Conservation (phyloP, 345 rosid species). For the Trapa incisa region DNA sequence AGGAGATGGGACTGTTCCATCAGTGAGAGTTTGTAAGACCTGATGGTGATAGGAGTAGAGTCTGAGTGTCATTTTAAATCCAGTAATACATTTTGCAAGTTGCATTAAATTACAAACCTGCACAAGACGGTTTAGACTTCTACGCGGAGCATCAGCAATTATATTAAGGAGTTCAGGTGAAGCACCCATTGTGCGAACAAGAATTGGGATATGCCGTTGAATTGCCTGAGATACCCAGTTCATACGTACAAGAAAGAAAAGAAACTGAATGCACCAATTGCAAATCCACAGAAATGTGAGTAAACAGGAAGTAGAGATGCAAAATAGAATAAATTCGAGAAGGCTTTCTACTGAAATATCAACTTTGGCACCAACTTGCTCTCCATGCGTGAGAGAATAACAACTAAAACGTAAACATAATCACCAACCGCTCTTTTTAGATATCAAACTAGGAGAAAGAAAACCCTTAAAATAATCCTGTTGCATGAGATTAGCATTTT, state of each 20-base stretch:
- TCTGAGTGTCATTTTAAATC: constrained; percentile 3
- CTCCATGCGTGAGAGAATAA: neutral
- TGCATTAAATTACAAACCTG: constrained; percentile 39
- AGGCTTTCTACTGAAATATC: constrained; percentile 3
- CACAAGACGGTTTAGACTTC: constrained; percentile 71
- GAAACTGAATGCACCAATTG: neutral
- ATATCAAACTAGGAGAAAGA: neutral
- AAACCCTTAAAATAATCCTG: neutral
- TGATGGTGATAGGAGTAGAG: constrained; percentile 19
- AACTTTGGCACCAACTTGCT: neutral
- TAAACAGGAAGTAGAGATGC: neutral
- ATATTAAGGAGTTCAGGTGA: constrained; percentile 83
- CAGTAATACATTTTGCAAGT: constrained; percentile 4
- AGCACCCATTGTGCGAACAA: constrained; percentile 96
- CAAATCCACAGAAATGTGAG: neutral
- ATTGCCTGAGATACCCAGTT: constrained; percentile 55
- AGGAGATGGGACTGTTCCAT: constrained; percentile 62
- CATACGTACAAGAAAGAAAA: neutral
- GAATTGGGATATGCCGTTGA: constrained; percentile 74
- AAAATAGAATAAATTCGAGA: neutral
- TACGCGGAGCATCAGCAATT: constrained; percentile 82
- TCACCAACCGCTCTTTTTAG: neutral
- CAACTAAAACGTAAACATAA: neutral
- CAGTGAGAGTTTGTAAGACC: constrained; percentile 88
- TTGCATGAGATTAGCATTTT: neutral